phyloP scores from a whole-genome alignment of 2,329 filamentous ascomycete genomes.

The Penicillium sp. region DNA sequence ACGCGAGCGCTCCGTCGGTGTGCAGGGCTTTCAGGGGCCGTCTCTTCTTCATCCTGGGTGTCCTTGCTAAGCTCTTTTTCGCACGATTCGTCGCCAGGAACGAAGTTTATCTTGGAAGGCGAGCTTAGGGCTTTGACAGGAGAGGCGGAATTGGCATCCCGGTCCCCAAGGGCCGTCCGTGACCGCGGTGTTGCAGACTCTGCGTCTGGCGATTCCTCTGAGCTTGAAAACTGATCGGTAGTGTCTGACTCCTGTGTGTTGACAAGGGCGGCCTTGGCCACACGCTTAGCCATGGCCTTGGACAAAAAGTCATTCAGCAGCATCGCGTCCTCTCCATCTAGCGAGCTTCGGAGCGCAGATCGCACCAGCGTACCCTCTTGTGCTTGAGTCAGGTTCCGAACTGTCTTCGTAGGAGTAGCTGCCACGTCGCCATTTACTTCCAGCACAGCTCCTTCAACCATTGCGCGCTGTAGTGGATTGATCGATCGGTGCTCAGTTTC shows the following conservation, averaged over 20 bases:
- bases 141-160: slow-evolving; percentile 46
- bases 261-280: slow-evolving; percentile 37
- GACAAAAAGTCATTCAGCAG: slow-evolving; percentile 47
- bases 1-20: slow-evolving; percentile 44
- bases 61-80: slow-evolving; percentile 24
- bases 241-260: slow-evolving; percentile 26
- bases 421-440: slow-evolving; percentile 9
- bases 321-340: slow-evolving; percentile 46
- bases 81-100: slow-evolving; percentile 15
- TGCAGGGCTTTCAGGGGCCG: slow-evolving; percentile 32
- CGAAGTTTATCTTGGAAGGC: slow-evolving; percentile 32
- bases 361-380: slow-evolving; percentile 40
- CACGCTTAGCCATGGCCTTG: slow-evolving; percentile 47
- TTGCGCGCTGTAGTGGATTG: slow-evolving; percentile 8
- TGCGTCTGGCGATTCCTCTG: slow-evolving; percentile 23
- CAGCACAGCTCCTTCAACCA: slow-evolving; percentile 4
- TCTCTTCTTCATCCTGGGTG: slow-evolving; percentile 27
- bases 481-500: slow-evolving; percentile 15
- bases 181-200: slow-evolving; percentile 37
- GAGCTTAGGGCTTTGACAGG: slow-evolving; percentile 38
- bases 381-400: slow-evolving; percentile 34
- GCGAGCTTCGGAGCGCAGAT: slow-evolving; percentile 42
- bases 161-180: slow-evolving; percentile 41
- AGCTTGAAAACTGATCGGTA: slow-evolving; percentile 18
- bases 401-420: slow-evolving; percentile 22